phyloP scores from a whole-genome alignment of 805 yeast genomes.

The Metschnikowia gruessii region DNA sequence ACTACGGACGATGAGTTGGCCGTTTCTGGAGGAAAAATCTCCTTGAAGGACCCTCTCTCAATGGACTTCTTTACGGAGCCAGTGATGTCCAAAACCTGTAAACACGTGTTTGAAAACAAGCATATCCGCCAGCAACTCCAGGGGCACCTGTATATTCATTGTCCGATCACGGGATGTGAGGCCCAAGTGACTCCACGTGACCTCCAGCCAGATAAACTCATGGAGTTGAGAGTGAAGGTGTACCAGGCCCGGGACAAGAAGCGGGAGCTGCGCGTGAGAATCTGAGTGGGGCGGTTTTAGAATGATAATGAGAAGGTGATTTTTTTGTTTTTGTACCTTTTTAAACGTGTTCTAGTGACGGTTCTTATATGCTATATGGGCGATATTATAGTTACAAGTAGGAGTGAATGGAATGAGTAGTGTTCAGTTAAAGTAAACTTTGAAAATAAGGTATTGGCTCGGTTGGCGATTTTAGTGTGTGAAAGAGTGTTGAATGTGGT shows the following conservation, averaged over 20 bases:
- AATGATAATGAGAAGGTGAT: too few relatives aligned
- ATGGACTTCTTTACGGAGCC: slow-evolving; percentile 52
- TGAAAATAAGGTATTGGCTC: too few relatives aligned
- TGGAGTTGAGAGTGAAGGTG: slow-evolving; percentile 52
- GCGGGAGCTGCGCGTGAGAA: slow-evolving; percentile 12
- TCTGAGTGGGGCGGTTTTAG: too few relatives aligned
- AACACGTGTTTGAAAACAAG: slow-evolving; percentile 57
- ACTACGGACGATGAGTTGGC: slow-evolving; percentile 58
- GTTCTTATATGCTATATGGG: too few relatives aligned
- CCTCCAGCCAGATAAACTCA: slow-evolving; percentile 47
- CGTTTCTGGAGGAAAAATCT: slow-evolving; percentile 69
- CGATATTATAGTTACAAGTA: too few relatives aligned
- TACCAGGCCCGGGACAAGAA: slow-evolving; percentile 22
- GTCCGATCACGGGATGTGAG: slow-evolving; percentile 63
- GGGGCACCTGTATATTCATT: slow-evolving; percentile 25
- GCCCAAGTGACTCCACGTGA: slow-evolving; percentile 33
- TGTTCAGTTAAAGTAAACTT: too few relatives aligned
- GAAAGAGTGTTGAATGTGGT: too few relatives aligned
- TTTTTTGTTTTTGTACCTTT: too few relatives aligned
- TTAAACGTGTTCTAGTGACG: too few relatives aligned
- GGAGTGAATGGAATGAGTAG: too few relatives aligned
- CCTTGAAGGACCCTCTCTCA: slow-evolving; percentile 66
- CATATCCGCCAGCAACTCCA: slow-evolving; percentile 38
- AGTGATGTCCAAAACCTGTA: slow-evolving; percentile 51
- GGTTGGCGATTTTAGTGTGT: too few relatives aligned